Conservation (phyloP, 2,329 filamentous ascomycete genomes). For the Dryadomyces quercus-mongolicae region DNA sequence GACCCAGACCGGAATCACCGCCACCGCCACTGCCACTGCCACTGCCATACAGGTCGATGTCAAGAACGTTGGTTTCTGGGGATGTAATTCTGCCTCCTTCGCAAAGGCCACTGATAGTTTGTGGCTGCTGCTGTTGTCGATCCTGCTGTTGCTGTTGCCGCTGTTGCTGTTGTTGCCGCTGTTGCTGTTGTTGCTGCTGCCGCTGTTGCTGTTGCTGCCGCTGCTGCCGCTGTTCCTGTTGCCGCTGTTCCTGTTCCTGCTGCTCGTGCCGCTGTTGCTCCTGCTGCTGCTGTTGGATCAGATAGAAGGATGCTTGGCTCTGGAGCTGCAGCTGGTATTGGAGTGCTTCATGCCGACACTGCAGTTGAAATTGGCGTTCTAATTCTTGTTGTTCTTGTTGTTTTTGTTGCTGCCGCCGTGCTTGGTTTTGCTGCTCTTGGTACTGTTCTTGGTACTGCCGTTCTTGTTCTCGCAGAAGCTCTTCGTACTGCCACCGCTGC, state of each 20-base stretch:
- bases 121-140: background rate
- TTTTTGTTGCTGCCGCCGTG: slow-evolving; percentile 3
- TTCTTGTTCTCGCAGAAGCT: background rate
- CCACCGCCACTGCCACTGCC: background rate
- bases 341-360: background rate
- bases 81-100: slow-evolving; percentile 1
- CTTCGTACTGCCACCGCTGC: slow-evolving; percentile 8
- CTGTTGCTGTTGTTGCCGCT: slow-evolving; percentile 1
- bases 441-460: slow-evolving; percentile 6
- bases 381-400: slow-evolving; percentile 4
- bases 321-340: background rate
- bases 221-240: slow-evolving; percentile 7
- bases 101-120: background rate
- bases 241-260: background rate
- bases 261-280: slow-evolving; percentile 5
- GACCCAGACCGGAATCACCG: background rate
- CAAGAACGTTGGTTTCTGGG: background rate
- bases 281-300: slow-evolving; percentile 13
- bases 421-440: slow-evolving; percentile 9
- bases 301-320: slow-evolving; percentile 1
- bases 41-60: background rate
- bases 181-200: slow-evolving; percentile 6
- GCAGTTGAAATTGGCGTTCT: background rate
- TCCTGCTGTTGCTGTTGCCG: slow-evolving; percentile 6
- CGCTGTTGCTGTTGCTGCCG: slow-evolving; percentile 4